phyloP scores from a whole-genome alignment of 768 basidiomycete species.

The Russula ochroleuca region DNA sequence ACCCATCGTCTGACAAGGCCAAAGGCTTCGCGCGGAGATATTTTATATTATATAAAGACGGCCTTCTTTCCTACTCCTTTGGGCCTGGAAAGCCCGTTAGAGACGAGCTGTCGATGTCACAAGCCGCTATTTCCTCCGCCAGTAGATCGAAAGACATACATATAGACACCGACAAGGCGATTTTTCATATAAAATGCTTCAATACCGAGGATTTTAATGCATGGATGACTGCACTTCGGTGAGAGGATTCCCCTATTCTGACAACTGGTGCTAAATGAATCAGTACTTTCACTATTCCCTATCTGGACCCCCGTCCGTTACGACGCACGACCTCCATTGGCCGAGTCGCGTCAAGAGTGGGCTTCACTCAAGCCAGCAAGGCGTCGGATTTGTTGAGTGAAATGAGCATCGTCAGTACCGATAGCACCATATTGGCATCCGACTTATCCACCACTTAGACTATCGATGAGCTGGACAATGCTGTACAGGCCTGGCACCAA shows the following conservation, averaged over 20 bases:
- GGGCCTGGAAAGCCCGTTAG: conserved; percentile 66
- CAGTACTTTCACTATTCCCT: conserved; percentile 55
- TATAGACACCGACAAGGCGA: conserved; percentile 68
- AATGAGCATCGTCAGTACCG: conserved; percentile 53
- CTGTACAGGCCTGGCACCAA: conserved; percentile 43
- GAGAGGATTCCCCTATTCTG: conserved; percentile 14
- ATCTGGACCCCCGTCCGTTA: conserved; percentile 36
- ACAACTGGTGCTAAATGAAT: conserved; percentile 8
- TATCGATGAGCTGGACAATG: conserved; percentile 54
- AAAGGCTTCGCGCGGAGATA: conserved; percentile 82
- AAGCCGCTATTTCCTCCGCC: conserved; percentile 74
- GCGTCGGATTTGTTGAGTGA: conserved; percentile 56
- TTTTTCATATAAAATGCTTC: conserved; percentile 81
- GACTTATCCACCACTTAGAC: conserved; percentile 40
- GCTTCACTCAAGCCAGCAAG: conserved; percentile 43
- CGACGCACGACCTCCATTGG: conserved; percentile 37
- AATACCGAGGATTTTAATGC: conserved; percentile 60
- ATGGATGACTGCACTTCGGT: conserved; percentile 79
- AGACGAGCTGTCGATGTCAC: conserved; percentile 58
- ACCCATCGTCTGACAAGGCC: not conserved
- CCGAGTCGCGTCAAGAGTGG: conserved; percentile 39
- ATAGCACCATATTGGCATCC: not conserved
- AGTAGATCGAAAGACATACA: conserved; percentile 76
- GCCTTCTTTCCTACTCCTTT: conserved; percentile 70
- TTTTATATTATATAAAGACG: conserved; percentile 64